Evolutionary conservation across 345 rosid species (phyloP).

Genomic region (Brassica nigra): DNA sequence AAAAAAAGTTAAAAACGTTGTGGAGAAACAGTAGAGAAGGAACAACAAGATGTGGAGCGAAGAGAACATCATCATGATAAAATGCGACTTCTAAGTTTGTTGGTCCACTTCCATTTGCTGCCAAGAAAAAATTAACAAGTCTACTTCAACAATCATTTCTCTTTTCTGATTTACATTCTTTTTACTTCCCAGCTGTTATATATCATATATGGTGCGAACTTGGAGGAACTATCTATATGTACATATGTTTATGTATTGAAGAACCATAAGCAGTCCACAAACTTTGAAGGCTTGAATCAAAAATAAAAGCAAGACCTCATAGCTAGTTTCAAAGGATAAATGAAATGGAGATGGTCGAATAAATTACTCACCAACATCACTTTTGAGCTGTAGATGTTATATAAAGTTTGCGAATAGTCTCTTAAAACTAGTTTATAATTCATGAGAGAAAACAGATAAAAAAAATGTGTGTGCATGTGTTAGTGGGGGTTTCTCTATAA

Average conservation of each 20-base stretch:
- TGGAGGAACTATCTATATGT: not conserved
- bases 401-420: not conserved
- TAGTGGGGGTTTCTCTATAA: slow-evolving; percentile 11
- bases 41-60: slow-evolving; percentile 18
- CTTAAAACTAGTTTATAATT: not conserved
- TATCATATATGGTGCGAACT: not conserved
- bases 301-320: not conserved
- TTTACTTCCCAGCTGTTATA: not conserved
- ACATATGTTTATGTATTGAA: not conserved
- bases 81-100: slow-evolving; percentile 30
- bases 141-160: slow-evolving; percentile 15
- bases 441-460: not conserved
- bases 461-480: slow-evolving; percentile 1
- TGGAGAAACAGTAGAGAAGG: slow-evolving; percentile 20
- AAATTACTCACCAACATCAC: not conserved
- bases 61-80: slow-evolving; percentile 27
- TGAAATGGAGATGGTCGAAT: not conserved
- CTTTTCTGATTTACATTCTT: not conserved
- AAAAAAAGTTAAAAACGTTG: not conserved
- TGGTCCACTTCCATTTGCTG: slow-evolving; percentile 21
- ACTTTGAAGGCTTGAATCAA: not conserved
- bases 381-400: not conserved
- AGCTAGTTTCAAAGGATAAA: not conserved
- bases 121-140: slow-evolving; percentile 10
- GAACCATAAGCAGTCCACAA: not conserved